Evolutionary conservation across 805 yeast species (phyloP), one percentile per base, ranked within the genome.

Genomic region (Candida qinlingensis): DNA sequence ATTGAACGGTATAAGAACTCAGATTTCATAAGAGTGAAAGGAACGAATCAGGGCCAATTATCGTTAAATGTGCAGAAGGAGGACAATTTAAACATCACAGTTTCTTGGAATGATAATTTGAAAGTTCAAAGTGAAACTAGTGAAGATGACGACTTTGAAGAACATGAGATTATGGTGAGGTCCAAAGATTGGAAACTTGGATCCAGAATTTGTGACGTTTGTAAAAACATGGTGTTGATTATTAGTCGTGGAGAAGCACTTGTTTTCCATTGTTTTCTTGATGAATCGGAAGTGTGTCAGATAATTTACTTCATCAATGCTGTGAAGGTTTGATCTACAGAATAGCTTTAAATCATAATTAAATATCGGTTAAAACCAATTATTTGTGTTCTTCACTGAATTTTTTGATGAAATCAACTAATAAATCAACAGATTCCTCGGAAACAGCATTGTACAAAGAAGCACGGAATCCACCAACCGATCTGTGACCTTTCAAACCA

Each of bases 171-270:
- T 2, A 66, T 72, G 29, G 77, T 86, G 30, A 73, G 73, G 55
- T 66, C 80, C 27, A 77, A 71, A 56, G 88, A 85, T 61, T 86
- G 92, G 92, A 80, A 73, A 56, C 66, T 80, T 51, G 86, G 87
- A 1, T 70, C 81, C 5, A 76, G 71, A 58, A 70, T 86, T 36
- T 79, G 83, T 43, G 81, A 80, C 30, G 69, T 76, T 3, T 81
- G 88, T 59, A 78, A 79, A 48, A 79, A 80, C 6, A 77, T 83
- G 44, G 75, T 83, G 7, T 61, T 87, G 39, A 74, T 83, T 34
- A 68, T 87, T 28, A 72, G 81, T 7, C 76, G 80, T 26, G 69
- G 73, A 39, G 79, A 79, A 47, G 81, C 81, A 3, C 75, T 86
- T 49, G 81, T 82, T 1, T 66, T 87, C 41, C 87, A 83, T 60